These are phyloP conservation scores for Starmerella powellii DNA, from an alignment of 805 yeast species.

Conservation along the genomic window DNA sequence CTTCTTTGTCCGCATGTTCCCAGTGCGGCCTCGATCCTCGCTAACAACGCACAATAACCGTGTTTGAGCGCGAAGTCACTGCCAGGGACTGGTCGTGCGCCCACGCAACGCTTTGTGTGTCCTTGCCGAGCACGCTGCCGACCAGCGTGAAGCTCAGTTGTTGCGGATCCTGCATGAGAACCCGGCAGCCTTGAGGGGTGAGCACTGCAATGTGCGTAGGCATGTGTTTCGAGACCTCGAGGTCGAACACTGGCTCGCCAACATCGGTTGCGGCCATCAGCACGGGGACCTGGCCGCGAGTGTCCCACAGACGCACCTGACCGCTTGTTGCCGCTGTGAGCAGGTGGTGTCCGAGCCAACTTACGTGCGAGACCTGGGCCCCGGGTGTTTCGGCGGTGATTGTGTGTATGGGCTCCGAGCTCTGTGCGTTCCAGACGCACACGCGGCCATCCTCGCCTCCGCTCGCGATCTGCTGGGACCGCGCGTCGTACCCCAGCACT, in stretches of 20 bases:
- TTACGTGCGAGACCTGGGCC: slow-evolving; percentile 22
- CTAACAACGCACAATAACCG: neutral
- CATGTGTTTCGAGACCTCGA: neutral
- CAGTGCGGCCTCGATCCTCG: too few relatives aligned
- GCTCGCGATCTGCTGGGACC: slow-evolving; percentile 48
- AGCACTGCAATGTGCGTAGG: slow-evolving; percentile 4
- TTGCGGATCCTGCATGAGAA: neutral
- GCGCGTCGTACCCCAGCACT: slow-evolving; percentile 41
- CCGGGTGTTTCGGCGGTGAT: slow-evolving; percentile 20
- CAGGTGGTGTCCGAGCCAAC: slow-evolving; percentile 16
- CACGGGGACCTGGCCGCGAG: neutral
- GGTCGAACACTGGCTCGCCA: slow-evolving; percentile 5
- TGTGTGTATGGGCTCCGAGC: slow-evolving; percentile 21
- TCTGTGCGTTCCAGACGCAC: slow-evolving; percentile 65
- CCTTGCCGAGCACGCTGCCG: neutral
- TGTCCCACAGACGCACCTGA: slow-evolving; percentile 8
- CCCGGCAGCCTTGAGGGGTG: slow-evolving; percentile 3
- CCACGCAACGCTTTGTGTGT: neutral
- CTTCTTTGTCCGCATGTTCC: too few relatives aligned
- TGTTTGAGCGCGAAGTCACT: neutral
- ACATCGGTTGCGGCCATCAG: slow-evolving; percentile 1
- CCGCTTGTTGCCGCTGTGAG: slow-evolving; percentile 15
- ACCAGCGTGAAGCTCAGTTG: slow-evolving; percentile 1
- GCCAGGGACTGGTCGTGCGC: neutral
- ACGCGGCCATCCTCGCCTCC: slow-evolving; percentile 67